These are phyloP conservation scores for Tillandsia fasciculata DNA, from an alignment of 176 grass and related monocot genomes.

Conservation along the genomic window DNA sequence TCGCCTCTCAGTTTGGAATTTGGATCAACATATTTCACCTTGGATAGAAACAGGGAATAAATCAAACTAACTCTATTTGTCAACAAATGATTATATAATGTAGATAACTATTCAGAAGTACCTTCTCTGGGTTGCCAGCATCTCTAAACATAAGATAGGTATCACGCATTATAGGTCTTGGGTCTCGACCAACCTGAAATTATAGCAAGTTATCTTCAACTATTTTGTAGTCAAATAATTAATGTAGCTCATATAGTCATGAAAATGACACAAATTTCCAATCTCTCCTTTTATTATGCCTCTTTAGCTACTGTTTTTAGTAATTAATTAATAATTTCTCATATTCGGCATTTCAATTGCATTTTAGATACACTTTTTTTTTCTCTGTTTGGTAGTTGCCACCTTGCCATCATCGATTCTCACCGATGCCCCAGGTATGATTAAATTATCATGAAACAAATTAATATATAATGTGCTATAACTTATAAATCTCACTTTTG, in stretches of 20 bases:
- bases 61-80: no score
- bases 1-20: no score
- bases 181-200: constrained; percentile 62
- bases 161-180: constrained; percentile 65
- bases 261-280: background rate
- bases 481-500: background rate
- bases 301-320: background rate
- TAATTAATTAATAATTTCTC: background rate
- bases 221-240: background rate
- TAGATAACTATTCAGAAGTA: constrained; percentile 14
- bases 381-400: background rate
- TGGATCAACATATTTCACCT: no score
- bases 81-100: no score
- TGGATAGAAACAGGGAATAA: no score
- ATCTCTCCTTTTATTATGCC: no score
- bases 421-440: background rate
- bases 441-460: background rate
- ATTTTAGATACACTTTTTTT: background rate
- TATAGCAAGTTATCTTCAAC: background rate
- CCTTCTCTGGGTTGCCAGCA: constrained; percentile 73
- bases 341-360: background rate
- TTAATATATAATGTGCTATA: background rate
- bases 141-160: constrained; percentile 60
- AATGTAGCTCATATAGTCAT: background rate
- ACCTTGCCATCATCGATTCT: background rate